Evolutionary conservation across 148 eudicot species (phyloP).

Genomic region (Pouteria glomerata): DNA sequence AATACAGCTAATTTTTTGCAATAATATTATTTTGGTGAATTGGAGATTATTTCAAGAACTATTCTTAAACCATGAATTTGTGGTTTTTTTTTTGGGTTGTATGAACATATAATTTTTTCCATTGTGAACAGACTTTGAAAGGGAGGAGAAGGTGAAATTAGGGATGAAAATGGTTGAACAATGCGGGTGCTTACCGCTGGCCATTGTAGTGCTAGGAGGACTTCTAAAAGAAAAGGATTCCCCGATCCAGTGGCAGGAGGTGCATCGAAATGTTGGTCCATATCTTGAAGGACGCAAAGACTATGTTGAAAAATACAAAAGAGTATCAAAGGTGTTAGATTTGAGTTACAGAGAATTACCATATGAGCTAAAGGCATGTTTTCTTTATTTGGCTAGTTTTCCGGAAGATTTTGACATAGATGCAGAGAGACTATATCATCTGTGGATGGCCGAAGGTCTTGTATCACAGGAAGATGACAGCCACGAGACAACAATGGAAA

Average conservation of each 20-base stretch:
- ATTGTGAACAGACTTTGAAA: not conserved
- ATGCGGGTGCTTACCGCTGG: constrained; percentile 45
- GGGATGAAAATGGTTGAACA: constrained; percentile 30
- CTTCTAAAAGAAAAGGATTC: constrained; percentile 13
- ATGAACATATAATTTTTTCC: not conserved
- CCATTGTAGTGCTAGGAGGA: constrained; percentile 44
- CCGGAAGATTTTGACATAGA: constrained; percentile 22
- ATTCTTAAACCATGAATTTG: too few relatives aligned
- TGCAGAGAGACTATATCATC: constrained; percentile 13
- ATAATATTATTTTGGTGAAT: too few relatives aligned
- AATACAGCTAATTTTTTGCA: too few relatives aligned
- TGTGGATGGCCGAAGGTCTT: constrained; percentile 38
- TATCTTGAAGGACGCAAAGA: not conserved
- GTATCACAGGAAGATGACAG: not conserved
- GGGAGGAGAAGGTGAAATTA: constrained; percentile 22
- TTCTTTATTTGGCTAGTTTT: constrained; percentile 29
- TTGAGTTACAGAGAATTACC: constrained; percentile 27
- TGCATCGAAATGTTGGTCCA: constrained; percentile 8
- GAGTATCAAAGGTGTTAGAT: constrained; percentile 1
- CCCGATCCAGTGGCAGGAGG: not conserved
- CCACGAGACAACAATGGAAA: constrained; percentile 11
- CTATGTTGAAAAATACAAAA: not conserved
- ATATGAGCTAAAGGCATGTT: constrained; percentile 27
- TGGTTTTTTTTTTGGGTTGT: too few relatives aligned
- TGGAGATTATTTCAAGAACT: too few relatives aligned